These are phyloP conservation scores for Geotrichum phurueaensis DNA, from an alignment of 1,139 yeast genomes.

Conservation along the genomic window DNA sequence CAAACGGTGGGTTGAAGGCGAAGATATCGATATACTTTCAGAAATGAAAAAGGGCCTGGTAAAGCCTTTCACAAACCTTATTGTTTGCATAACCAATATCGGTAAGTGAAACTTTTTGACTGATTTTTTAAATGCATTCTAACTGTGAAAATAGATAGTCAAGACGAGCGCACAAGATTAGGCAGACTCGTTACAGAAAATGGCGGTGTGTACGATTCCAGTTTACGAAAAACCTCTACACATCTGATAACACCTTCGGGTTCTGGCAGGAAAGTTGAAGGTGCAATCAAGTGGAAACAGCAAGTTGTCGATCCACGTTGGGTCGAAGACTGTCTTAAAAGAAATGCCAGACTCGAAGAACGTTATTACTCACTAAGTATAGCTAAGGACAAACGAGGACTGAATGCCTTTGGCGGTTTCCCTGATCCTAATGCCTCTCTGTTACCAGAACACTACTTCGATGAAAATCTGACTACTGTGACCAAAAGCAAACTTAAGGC, in stretches of 20 bases:
- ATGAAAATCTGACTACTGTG: conserved; percentile 16
- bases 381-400: conserved; percentile 38
- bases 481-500: conserved; percentile 16
- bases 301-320: conserved; percentile 72
- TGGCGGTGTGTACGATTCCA: conserved; percentile 58
- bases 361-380: conserved; percentile 42
- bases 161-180: conserved; percentile 34
- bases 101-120: conserved; percentile 14
- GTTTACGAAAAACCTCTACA: conserved; percentile 48
- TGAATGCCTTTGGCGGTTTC: conserved; percentile 47
- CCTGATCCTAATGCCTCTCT: conserved; percentile 11
- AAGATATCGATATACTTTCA: conserved; percentile 34
- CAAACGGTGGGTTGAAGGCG: conserved; percentile 51
- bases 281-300: conserved; percentile 61
- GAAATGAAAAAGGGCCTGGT: conserved; percentile 33
- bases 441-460: conserved; percentile 9
- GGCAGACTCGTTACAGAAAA: conserved; percentile 40
- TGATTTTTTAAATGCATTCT: background rate
- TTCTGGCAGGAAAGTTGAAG: conserved; percentile 58
- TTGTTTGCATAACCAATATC: conserved; percentile 51
- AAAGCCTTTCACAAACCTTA: conserved; percentile 45
- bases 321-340: conserved; percentile 56
- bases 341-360: conserved; percentile 55
- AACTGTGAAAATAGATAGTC: background rate
- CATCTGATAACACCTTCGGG: conserved; percentile 43